These are phyloP conservation scores for Aspergillus ruber DNA, from an alignment of 2,329 filamentous ascomycete genomes.

Conservation along the genomic window DNA sequence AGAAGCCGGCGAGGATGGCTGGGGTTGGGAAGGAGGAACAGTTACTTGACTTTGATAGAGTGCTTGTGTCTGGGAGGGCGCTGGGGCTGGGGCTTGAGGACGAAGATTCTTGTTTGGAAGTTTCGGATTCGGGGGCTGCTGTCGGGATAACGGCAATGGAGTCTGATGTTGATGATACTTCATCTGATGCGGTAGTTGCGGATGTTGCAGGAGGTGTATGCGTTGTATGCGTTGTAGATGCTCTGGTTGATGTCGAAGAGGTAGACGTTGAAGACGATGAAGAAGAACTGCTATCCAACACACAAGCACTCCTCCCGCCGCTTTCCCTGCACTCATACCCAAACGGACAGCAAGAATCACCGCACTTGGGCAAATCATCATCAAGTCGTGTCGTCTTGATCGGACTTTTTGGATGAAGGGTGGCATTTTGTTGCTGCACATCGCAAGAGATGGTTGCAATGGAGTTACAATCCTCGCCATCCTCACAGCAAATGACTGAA, in stretches of 20 bases:
- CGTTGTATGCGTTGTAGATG: not conserved
- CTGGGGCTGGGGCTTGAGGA: slow-evolving; percentile 11
- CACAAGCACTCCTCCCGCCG: slow-evolving; percentile 22
- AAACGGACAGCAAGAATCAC: slow-evolving; percentile 40
- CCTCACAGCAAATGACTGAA: slow-evolving; percentile 43
- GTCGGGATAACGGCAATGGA: not conserved
- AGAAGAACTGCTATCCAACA: slow-evolving; percentile 19
- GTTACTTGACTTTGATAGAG: slow-evolving; percentile 5
- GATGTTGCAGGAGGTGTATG: not conserved
- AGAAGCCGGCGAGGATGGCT: slow-evolving; percentile 41
- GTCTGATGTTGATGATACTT: not conserved
- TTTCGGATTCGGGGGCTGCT: not conserved
- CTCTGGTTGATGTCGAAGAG: slow-evolving; percentile 11
- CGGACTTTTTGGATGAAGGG: slow-evolving; percentile 26
- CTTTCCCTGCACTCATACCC: slow-evolving; percentile 42
- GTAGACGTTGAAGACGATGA: slow-evolving; percentile 12
- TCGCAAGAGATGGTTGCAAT: slow-evolving; percentile 41
- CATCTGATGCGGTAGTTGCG: not conserved
- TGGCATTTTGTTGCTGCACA: slow-evolving; percentile 36
- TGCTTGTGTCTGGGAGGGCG: slow-evolving; percentile 1
- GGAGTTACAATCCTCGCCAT: slow-evolving; percentile 32
- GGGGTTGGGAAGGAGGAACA: slow-evolving; percentile 36
- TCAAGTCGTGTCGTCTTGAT: slow-evolving; percentile 39
- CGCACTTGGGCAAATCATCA: slow-evolving; percentile 37
- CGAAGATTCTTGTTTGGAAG: slow-evolving; percentile 5